Percentiles rank a stretch among this genome's conserved stretches.
These are phyloP conservation scores for Erysimum cheiri DNA, from an alignment of 441 rosid species.

Conservation along the genomic window DNA sequence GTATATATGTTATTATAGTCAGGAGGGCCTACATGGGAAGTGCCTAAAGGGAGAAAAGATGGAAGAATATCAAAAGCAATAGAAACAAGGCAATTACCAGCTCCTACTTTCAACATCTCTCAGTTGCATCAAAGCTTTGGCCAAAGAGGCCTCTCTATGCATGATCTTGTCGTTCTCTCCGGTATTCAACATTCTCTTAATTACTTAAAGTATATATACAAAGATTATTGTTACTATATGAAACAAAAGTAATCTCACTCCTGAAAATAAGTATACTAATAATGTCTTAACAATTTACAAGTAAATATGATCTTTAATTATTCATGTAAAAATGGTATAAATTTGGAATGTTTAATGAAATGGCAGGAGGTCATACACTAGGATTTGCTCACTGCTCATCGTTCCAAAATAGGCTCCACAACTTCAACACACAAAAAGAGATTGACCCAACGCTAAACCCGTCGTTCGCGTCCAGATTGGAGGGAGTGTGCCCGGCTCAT, in stretches of 20 bases:
- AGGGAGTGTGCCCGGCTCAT: conserved; percentile 53
- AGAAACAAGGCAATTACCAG: conserved; percentile 67
- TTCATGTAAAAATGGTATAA: neutral
- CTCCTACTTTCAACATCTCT: conserved; percentile 65
- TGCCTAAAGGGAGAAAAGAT: conserved; percentile 73
- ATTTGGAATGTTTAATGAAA: neutral
- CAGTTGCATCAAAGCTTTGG: conserved; percentile 63
- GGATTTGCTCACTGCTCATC: conserved; percentile 81
- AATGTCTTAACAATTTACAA: neutral
- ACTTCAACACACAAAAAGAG: conserved; percentile 60
- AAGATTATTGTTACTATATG: neutral
- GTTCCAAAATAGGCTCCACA: conserved; percentile 66
- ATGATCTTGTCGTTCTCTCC: conserved; percentile 68
- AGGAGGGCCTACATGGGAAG: conserved; percentile 74
- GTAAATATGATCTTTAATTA: neutral
- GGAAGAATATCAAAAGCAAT: conserved; percentile 67
- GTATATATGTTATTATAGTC: conserved; percentile 46
- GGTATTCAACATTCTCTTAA: conserved; percentile 41
- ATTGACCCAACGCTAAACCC: conserved; percentile 64
- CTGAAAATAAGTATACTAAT: neutral
- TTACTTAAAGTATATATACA: neutral
- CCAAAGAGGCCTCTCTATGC: conserved; percentile 62
- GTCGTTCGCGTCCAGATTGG: conserved; percentile 54
- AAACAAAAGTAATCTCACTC: neutral
- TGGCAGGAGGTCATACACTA: conserved; percentile 68